Evolutionary conservation across 345 rosid genomes (phyloP).

Genomic region (Eucalyptus pauciflora): DNA sequence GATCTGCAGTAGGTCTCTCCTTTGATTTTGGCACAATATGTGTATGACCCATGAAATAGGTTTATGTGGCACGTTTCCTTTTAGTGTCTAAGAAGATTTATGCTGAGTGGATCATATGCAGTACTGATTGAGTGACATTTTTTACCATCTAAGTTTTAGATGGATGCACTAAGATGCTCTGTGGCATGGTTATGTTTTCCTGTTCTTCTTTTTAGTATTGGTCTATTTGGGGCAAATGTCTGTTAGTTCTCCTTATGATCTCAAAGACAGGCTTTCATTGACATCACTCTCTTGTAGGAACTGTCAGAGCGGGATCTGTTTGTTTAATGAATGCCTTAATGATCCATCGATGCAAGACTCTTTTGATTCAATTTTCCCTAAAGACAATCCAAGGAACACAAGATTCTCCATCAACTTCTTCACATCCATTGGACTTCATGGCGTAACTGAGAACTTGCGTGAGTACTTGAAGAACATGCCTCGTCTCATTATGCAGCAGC

Average conservation of each 20-base stretch:
- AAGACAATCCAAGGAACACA: constrained; percentile 12
- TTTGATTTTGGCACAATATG: not conserved
- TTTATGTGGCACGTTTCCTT: not conserved
- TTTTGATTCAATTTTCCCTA: constrained; percentile 50
- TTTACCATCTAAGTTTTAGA: not conserved
- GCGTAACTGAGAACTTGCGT: constrained; percentile 75
- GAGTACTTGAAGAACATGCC: constrained; percentile 96
- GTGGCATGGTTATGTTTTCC: not conserved
- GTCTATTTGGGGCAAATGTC: not conserved
- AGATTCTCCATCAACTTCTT: constrained; percentile 81
- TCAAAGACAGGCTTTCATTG: not conserved
- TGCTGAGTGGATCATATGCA: not conserved
- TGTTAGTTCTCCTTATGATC: not conserved
- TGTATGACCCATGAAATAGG: not conserved
- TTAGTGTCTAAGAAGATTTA: not conserved
- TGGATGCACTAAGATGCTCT: not conserved
- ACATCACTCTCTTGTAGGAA: constrained; percentile 41
- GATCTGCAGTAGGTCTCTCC: not conserved
- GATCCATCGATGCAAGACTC: not conserved
- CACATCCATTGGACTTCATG: constrained; percentile 94
- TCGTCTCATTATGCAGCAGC: constrained; percentile 78
- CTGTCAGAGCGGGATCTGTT: constrained; percentile 79
- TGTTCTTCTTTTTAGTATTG: not conserved
- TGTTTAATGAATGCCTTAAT: constrained; percentile 2
- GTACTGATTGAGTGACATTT: not conserved